Base-by-base conservation (phyloP, 2,329 filamentous ascomycete genomes). In the Pyrenophora graminea region DNA sequence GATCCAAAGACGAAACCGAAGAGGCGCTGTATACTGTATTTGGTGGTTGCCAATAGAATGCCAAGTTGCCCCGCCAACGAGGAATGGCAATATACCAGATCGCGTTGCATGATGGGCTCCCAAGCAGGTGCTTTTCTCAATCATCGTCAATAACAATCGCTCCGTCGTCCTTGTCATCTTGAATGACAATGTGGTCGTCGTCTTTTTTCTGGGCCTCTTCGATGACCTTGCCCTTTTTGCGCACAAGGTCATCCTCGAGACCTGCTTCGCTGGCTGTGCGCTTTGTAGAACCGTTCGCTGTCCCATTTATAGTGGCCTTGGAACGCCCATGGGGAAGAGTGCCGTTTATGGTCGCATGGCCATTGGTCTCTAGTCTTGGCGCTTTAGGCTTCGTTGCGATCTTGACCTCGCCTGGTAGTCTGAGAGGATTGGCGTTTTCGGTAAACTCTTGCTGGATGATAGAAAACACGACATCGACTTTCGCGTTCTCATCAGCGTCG, bases 381-480 rank as follows among this genome's bases (percentile, higher is more conserved):
- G 66, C 62, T 55, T 76, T 78, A 2, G 79, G 74, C 59, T 78
- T 80, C 5, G 71, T 67, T 1, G 79, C 76, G 38, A 84, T 80
- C 5, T 78, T 71, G 4, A 79, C 56, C 31, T 75, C 67, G 23
- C 71, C 72, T 1, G 77, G 68, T 3, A 78, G 73, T 59, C 80
- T 80, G 52, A 88, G 80, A 1, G 85, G 79, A 65, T 84, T 84
- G 37, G 80, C 80, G 9, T 78, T 75, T 15, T 62, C 48, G 23
- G 62, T 59, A 17, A 64, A 48, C 15, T 57, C 55, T 83, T 80
- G 77, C 70, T 85, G 81, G 61, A 85, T 80, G 45, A 91, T 79
- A 57, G 84, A 82, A 12, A 97, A 78, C 44, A 93, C 82, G 2
- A 97, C 80, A 58, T 97, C 93, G 48, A 96, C 87, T 53, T 89